Base-by-base conservation (phyloP, 345 rosid species). In the Melaleuca quinquenervia region DNA sequence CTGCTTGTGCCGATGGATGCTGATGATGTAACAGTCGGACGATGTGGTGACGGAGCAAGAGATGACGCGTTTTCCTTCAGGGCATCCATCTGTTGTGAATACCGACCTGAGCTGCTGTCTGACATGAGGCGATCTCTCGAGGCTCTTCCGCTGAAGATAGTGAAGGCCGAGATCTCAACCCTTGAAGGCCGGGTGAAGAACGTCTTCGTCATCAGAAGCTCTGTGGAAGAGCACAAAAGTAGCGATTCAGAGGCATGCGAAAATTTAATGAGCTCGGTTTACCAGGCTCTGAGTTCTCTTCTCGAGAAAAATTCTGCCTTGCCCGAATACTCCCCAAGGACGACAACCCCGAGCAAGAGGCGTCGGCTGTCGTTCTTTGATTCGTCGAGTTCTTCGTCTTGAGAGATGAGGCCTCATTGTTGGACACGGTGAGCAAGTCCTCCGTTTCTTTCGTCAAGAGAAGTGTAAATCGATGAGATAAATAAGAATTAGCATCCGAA, bases 11-110 rank as follows among this genome's bases (percentile, higher is more conserved):
- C 98, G 50, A 55, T 85, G 84, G 98, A 92, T 48, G 82, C 85
- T n/a, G 98, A 94, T 85, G 94, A 94, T 82, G 90, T 93, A 52
- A 90, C 60, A 83, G 94, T 95, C 20, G 94, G 91, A 84, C 84
- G 85, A 5, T 88, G 82, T n/a, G 53, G 84, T 0, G 86, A 85
- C 8, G 86, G 53, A 82, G 82, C n/a, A 7, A 8, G 62, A 36
- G 86, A 87, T 5, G 90, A 86, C 50, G 54, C 84, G 6, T 88
- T 87, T 41, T 86, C 29, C 2, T 85, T 91, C 87, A 88, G 64
- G 86, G 95, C 93, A 54, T 88, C 94, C 12, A 78, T 95, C 62
- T 94, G 95, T 13, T 94, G 96, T 44, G 92, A 90, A 15, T 91
- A 86, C 82, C 89, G 88, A 11, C 94, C 94, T 1, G 90, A 90